Evolutionary conservation across 805 yeast genomes (phyloP), one percentile per base, ranked within the genome.

Genomic region (Limtongozyma cylindracea): DNA sequence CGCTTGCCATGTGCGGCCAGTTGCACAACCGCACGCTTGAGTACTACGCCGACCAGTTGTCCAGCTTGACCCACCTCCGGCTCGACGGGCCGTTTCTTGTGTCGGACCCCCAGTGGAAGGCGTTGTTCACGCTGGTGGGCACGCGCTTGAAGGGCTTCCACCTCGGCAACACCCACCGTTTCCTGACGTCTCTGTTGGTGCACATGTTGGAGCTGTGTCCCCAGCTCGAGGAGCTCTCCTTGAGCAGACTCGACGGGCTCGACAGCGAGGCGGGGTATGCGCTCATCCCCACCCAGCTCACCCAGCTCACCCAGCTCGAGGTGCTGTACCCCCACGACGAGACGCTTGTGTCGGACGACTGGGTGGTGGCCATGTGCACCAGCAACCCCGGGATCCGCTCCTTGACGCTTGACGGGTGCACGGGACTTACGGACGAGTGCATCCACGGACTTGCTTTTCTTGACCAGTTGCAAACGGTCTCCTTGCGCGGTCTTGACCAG

Each of bases 71-170:
- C 10, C 50, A 60, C 9, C 25, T 84, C 6, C 47, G 57, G n/a
- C 45, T 88, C 17, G 82, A 84, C 41, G 99, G 99, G 0, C 78
- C 95, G 0, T 88, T 88, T 38, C 46, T 88, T 31, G 68, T 88
- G 20, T 66, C 70, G 34, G 76, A 71, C 30, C 45, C 42, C 0
- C 52, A 66, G 25, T 88, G 99, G 99, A 61, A 62, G 29, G 55
- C 49, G 5, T 80, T 72, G 29, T 74, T 88, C 34, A 63, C 61
- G 22, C 29, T 36, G 2, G 48, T 61, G 28, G 74, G 72, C 2
- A 40, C 53, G 3, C 49, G 59, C 11, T 46, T 88, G 24, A 47
- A 44, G 12, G 47, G 49, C 20, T 62, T 88, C 31, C 68, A 68
- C 28, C 39, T 88, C 8, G 51, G 66, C 17, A 76, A 78, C 35